A percentile compares a stretch with the other conserved stretches of the same genome.
These are phyloP conservation scores for Erythrophleum fordii DNA, from an alignment of 306 rosid genomes.

Conservation along the genomic window DNA sequence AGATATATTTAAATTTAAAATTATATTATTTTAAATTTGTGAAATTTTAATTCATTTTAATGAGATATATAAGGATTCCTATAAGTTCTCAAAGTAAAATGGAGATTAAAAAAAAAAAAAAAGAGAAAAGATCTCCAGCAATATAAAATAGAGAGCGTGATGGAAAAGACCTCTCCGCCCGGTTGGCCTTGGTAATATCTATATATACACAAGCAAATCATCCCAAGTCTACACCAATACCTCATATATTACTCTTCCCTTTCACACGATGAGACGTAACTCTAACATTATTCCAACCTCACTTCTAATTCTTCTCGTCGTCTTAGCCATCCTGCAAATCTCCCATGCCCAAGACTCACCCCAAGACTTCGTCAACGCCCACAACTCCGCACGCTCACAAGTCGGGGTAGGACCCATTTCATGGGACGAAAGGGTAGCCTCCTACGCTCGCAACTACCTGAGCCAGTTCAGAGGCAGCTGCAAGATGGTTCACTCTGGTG, in stretches of 20 bases:
- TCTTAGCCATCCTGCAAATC: background rate
- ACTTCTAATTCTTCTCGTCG: background rate
- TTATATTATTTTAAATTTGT: no score
- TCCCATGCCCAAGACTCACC: conserved; percentile 43
- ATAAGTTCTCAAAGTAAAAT: no score
- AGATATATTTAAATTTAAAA: no score
- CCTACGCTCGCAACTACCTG: background rate
- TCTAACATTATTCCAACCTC: background rate
- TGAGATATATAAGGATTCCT: no score
- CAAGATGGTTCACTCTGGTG: conserved; percentile 9
- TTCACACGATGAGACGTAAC: background rate
- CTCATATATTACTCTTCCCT: background rate
- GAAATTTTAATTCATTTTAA: no score
- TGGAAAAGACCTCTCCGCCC: no score
- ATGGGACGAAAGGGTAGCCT: background rate
- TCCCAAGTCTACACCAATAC: background rate
- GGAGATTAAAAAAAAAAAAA: no score
- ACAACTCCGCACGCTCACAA: conserved; percentile 35
- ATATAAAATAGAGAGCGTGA: no score
- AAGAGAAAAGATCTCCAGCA: no score
- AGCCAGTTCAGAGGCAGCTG: background rate
- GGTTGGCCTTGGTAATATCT: no score
- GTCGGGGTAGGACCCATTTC: conserved; percentile 9
- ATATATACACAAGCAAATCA: background rate
- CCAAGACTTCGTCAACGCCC: conserved; percentile 47